Conservation (phyloP, 257 asterid species). For the Rhazya stricta region DNA sequence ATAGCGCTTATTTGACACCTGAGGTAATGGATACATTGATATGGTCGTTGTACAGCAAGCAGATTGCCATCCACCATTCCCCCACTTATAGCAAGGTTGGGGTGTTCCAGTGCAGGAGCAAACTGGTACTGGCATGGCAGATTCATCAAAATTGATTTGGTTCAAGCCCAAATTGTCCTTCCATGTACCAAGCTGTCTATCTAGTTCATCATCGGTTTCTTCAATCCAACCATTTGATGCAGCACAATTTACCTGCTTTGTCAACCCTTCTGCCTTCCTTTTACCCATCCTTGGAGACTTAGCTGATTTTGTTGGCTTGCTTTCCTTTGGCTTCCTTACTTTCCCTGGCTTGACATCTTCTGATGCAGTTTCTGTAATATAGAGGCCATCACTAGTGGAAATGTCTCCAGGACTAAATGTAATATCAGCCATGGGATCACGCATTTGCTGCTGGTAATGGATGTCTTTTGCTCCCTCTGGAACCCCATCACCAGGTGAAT, state of each 20-base stretch:
- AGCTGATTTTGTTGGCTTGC: constrained; percentile 37
- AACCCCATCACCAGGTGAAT: constrained; percentile 43
- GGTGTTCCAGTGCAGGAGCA: constrained; percentile 92
- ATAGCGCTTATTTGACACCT: constrained; percentile 69
- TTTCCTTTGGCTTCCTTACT: constrained; percentile 51
- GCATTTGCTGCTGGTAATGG: constrained; percentile 48
- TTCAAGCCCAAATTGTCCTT: constrained; percentile 70
- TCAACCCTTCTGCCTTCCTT: constrained; percentile 43
- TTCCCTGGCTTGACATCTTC: constrained; percentile 46
- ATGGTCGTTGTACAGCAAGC: constrained; percentile 87
- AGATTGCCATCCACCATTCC: constrained; percentile 91
- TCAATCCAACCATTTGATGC: constrained; percentile 41
- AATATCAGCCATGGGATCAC: constrained; percentile 27
- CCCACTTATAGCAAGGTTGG: constrained; percentile 94
- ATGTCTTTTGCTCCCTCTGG: constrained; percentile 40
- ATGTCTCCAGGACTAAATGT: constrained; percentile 42
- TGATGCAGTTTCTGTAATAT: constrained; percentile 35
- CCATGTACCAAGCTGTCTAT: constrained; percentile 54
- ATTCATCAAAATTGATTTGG: constrained; percentile 69
- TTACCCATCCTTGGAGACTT: constrained; percentile 45
- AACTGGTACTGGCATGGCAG: constrained; percentile 88
- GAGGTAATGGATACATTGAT: constrained; percentile 88
- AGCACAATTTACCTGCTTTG: constrained; percentile 35
- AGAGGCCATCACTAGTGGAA: constrained; percentile 30
- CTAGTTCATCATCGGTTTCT: constrained; percentile 54